A percentile compares a stretch with the other conserved stretches of the same genome.
These are phyloP conservation scores for Colletotrichum falcatum DNA, from an alignment of 2,329 filamentous ascomycete species.

Conservation along the genomic window DNA sequence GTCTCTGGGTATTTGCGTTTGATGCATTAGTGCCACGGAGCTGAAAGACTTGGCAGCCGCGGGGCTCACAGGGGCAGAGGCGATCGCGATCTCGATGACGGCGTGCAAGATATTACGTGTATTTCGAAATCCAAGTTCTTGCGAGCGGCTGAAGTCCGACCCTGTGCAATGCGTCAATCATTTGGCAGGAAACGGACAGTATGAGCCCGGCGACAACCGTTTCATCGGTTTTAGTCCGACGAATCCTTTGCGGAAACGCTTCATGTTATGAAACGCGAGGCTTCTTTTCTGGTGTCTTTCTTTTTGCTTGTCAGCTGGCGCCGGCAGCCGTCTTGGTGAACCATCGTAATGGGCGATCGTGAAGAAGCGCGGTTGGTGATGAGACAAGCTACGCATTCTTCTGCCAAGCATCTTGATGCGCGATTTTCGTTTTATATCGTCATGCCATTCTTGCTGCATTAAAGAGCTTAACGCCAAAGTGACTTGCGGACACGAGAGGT, in stretches of 20 bases:
- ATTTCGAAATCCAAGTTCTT: background rate
- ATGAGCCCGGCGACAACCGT: background rate
- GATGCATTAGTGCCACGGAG: conserved; percentile 23
- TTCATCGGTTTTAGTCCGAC: background rate
- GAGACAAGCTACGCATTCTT: background rate
- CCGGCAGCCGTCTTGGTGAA: background rate
- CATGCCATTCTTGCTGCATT: background rate
- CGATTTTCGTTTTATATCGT: too few relatives aligned
- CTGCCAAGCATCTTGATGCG: too few relatives aligned
- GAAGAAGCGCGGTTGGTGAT: background rate
- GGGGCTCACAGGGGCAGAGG: conserved; percentile 1
- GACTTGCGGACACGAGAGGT: background rate
- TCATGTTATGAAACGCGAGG: background rate
- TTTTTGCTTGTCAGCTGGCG: background rate
- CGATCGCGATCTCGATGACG: conserved; percentile 21
- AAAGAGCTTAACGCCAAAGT: too few relatives aligned
- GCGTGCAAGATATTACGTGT: background rate
- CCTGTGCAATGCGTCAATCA: background rate
- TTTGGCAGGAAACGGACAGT: background rate
- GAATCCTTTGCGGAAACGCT: too few relatives aligned
- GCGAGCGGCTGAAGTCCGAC: background rate
- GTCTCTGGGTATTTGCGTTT: conserved; percentile 27
- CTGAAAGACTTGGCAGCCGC: conserved; percentile 13
- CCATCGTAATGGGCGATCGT: background rate
- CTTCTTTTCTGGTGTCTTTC: background rate